Evolutionary conservation across 768 basidiomycete genomes (phyloP), one percentile per base, ranked within the genome.

Genomic region (Glaciozyma antarctica): DNA sequence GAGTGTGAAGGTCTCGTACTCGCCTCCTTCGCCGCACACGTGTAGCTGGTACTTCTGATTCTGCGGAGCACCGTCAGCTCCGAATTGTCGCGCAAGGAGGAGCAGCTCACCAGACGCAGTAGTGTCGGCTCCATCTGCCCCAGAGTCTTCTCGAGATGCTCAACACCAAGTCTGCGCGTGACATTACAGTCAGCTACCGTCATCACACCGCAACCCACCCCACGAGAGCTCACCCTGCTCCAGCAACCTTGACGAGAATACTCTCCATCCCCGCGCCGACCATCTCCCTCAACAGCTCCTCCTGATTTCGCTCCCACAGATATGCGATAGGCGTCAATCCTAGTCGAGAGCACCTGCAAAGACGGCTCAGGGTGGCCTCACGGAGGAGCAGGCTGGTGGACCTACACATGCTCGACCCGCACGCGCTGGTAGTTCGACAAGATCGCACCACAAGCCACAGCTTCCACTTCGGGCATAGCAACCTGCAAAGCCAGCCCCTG

Each of bases 361-460:
- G 16, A 3, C 26, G 15, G 24, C 24, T 17, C 26, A 24, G 52
- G 6, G 32, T 13, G 3, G 17, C 7, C 12, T 5, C 26, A n/a
- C 62, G 17, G 47, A 6, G 61, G 9, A 34, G n/a, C 32, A n/a
- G 28, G 32, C 48, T 47, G 58, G 52, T 10, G 38, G 43, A 68
- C 87, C 77, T 71, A 91, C 90, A 98, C 93, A 81, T 99, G 93
- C 77, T 99, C 95, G 17, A 99, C 92, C 61, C 95, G 84, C 22
- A 97, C 86, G 30, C 95, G 83, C 73, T 99, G 95, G 74, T 99
- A 99, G 75, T 90, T 94, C 34, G 95, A 98, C 41, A 98, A 82
- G 65, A 99, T 99, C 8, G 95, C 93, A 5, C 95, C 95, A 26
- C 93, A 90, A 13, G 93, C 88, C 30, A 98, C 87, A 13, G 85